These are phyloP conservation scores for Globisporangium perplexum DNA, from an alignment of 352 stramenopile species.

Conservation along the genomic window DNA sequence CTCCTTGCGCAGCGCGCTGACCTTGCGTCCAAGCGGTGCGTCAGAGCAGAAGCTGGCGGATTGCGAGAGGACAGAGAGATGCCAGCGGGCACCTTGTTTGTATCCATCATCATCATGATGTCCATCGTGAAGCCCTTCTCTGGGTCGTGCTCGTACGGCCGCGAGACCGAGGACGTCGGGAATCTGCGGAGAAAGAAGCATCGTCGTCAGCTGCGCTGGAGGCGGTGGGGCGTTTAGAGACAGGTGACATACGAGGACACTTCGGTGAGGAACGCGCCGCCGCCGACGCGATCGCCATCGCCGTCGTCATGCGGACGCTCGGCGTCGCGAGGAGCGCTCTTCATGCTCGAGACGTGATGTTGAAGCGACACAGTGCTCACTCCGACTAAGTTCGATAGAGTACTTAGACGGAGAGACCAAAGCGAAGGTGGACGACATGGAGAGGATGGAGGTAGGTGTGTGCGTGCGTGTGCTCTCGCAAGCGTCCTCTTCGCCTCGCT, in stretches of 20 bases:
- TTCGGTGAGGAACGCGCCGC: constrained; percentile 17
- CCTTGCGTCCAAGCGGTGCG: constrained; percentile 13
- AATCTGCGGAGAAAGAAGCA: constrained; percentile 1
- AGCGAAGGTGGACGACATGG: too few relatives aligned
- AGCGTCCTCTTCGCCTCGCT: neutral
- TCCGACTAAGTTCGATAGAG: too few relatives aligned
- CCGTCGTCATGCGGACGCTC: neutral
- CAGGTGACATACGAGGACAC: constrained; percentile 7
- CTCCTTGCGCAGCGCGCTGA: constrained; percentile 75
- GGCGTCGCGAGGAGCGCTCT: neutral
- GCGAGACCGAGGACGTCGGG: neutral
- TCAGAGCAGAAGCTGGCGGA: neutral
- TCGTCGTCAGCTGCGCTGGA: neutral
- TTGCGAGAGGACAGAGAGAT: neutral
- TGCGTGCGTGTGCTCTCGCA: neutral
- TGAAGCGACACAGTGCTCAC: neutral
- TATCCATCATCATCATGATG: constrained; percentile 92
- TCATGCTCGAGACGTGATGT: too few relatives aligned
- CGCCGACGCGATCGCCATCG: neutral
- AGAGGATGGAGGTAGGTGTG: neutral
- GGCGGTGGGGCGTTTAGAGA: too few relatives aligned
- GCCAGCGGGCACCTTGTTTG: constrained; percentile 47
- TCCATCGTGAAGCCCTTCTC: constrained; percentile 88
- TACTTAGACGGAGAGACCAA: too few relatives aligned
- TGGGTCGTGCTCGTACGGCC: constrained; percentile 66